phyloP scores from a whole-genome alignment of 106 monocot genomes.

The Ottelia alismoides region DNA sequence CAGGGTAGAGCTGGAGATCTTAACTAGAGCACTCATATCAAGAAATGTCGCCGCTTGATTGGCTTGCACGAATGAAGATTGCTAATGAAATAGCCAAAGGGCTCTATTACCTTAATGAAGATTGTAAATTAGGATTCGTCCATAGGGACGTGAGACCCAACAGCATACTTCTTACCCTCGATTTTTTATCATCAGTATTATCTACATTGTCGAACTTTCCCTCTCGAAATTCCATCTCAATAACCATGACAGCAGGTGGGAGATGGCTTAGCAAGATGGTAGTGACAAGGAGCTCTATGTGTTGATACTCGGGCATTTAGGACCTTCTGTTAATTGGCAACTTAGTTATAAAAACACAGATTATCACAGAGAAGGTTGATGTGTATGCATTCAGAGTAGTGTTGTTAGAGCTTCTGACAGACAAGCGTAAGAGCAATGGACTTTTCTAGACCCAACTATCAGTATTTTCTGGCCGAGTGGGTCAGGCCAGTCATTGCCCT shows the following conservation, averaged over 20 bases:
- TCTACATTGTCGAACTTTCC: no score
- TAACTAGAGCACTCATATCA: slow-evolving; percentile 44
- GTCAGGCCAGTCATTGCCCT: slow-evolving; percentile 19
- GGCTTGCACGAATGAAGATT: slow-evolving; percentile 27
- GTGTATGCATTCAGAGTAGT: slow-evolving; percentile 51
- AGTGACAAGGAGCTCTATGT: neutral
- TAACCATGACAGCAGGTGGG: slow-evolving; percentile 8
- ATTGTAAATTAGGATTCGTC: slow-evolving; percentile 49
- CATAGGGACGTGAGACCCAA: slow-evolving; percentile 46
- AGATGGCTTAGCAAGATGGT: slow-evolving; percentile 22
- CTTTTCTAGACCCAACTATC: slow-evolving; percentile 21
- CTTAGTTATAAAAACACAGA: slow-evolving; percentile 35
- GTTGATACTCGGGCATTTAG: slow-evolving; percentile 10
- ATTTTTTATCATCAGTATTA: slow-evolving; percentile 46
- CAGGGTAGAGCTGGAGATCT: slow-evolving; percentile 39
- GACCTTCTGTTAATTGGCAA: slow-evolving; percentile 45
- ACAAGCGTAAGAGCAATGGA: slow-evolving; percentile 38
- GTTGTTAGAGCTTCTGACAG: slow-evolving; percentile 41
- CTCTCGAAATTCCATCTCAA: neutral
- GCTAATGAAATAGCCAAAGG: slow-evolving; percentile 50
- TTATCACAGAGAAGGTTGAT: slow-evolving; percentile 43
- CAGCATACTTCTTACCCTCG: slow-evolving; percentile 60
- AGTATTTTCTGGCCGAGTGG: slow-evolving; percentile 38
- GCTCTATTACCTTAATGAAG: slow-evolving; percentile 56
- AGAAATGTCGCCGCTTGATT: slow-evolving; percentile 13